A percentile compares a stretch with the other conserved stretches of the same genome.
These are phyloP conservation scores for Atkinsonella hypoxylon DNA, from an alignment of 2,329 filamentous ascomycete genomes.

Conservation along the genomic window DNA sequence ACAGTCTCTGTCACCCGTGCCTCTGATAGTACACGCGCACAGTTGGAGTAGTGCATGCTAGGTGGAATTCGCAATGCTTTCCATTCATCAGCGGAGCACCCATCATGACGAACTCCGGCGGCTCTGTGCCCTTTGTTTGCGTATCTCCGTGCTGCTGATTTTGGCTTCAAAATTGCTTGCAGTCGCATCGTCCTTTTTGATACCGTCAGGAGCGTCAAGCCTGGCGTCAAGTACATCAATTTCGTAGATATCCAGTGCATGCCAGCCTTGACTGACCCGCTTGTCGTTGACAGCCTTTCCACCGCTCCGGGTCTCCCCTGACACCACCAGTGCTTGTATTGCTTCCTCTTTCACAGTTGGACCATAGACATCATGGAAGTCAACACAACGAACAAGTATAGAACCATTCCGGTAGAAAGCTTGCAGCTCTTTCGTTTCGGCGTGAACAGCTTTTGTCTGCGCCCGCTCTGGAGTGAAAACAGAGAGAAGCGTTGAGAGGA, in stretches of 20 bases:
- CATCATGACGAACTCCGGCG: background rate
- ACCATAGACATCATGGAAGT: constrained; percentile 80
- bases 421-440: constrained; percentile 15
- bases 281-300: constrained; percentile 80
- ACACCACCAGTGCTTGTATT: constrained; percentile 74
- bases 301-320: constrained; percentile 74
- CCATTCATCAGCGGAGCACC: background rate
- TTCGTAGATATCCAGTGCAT: constrained; percentile 65
- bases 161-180: constrained; percentile 62
- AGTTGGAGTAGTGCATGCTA: too few species aligned
- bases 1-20: too few species aligned
- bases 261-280: constrained; percentile 65
- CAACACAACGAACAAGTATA: constrained; percentile 63
- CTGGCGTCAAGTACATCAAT: constrained; percentile 71
- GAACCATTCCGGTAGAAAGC: constrained; percentile 45
- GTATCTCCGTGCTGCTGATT: constrained; percentile 84
- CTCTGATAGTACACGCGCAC: too few species aligned
- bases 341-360: constrained; percentile 75
- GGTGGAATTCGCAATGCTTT: background rate
- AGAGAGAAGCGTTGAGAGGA: constrained; percentile 53
- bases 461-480: constrained; percentile 18
- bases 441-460: constrained; percentile 4
- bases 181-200: constrained; percentile 18
- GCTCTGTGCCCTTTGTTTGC: constrained; percentile 25
- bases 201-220: constrained; percentile 29